Percentiles rank a stretch among this genome's conserved stretches.
These are phyloP conservation scores for Madurella fahalii DNA, from an alignment of 2,329 filamentous ascomycete genomes.

Conservation along the genomic window DNA sequence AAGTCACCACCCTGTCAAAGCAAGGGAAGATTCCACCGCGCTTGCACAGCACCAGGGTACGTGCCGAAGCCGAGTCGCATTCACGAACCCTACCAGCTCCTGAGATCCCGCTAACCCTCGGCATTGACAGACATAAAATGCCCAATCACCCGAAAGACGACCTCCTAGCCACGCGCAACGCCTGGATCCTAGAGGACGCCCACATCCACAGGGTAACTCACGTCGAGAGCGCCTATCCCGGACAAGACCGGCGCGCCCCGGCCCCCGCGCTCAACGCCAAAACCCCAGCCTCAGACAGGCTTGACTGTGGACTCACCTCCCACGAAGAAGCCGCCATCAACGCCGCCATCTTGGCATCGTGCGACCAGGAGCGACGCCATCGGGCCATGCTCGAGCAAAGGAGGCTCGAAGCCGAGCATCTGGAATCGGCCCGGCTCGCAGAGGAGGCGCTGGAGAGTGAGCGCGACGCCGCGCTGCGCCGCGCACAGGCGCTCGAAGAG, in stretches of 20 bases:
- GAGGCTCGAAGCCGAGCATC: neutral
- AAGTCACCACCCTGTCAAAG: too few relatives aligned
- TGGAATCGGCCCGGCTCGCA: neutral
- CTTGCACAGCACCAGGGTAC: too few relatives aligned
- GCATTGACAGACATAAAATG: neutral
- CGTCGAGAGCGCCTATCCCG: neutral
- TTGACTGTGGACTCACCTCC: too few relatives aligned
- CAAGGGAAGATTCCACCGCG: too few relatives aligned
- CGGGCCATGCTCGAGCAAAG: neutral
- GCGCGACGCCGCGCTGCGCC: neutral
- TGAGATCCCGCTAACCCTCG: neutral
- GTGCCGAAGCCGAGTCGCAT: too few relatives aligned
- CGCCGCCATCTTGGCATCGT: too few relatives aligned
- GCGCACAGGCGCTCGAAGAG: neutral
- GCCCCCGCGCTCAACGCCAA: too few relatives aligned
- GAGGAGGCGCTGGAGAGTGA: neutral
- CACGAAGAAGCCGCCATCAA: too few relatives aligned
- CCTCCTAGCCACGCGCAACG: neutral
- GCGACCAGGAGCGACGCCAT: neutral
- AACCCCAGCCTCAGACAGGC: too few relatives aligned
- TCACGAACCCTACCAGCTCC: neutral
- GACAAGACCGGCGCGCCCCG: too few relatives aligned
- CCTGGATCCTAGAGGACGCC: neutral
- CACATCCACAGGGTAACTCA: neutral
- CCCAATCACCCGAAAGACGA: neutral